Evolutionary conservation across 2,329 filamentous ascomycete species (phyloP).

Genomic region (Penicillium rolfsii): DNA sequence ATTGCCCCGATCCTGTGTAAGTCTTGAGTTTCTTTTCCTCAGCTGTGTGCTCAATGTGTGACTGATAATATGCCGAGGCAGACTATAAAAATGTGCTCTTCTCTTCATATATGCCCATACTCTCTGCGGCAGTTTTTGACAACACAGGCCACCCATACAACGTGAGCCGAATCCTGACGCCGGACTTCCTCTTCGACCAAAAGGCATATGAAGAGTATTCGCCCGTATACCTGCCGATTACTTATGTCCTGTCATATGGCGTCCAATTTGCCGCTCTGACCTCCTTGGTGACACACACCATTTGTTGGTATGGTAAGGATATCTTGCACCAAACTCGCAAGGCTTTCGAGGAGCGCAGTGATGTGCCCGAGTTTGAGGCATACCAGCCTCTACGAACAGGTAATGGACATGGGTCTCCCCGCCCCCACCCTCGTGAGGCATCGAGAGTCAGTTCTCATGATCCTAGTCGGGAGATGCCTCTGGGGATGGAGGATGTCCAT

Average conservation of each 20-base stretch:
- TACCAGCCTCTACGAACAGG: constrained; percentile 57
- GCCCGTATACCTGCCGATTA: constrained; percentile 81
- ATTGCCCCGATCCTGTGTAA: constrained; percentile 72
- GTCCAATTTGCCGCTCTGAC: constrained; percentile 83
- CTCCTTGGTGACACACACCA: constrained; percentile 77
- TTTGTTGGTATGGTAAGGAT: constrained; percentile 82
- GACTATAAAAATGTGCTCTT: constrained; percentile 78
- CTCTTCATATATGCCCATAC: constrained; percentile 82
- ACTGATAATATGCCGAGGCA: constrained; percentile 29
- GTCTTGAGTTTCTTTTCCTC: constrained; percentile 16
- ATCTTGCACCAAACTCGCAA: constrained; percentile 76
- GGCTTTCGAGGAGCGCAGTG: constrained; percentile 65
- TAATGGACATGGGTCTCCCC: constrained; percentile 1
- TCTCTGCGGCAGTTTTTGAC: constrained; percentile 83
- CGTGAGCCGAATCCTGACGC: constrained; percentile 76
- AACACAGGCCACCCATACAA: constrained; percentile 80
- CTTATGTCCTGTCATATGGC: constrained; percentile 83
- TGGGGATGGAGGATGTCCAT: constrained; percentile 78
- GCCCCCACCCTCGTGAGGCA: constrained; percentile 16
- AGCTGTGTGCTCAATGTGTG: neutral
- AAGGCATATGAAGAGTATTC: constrained; percentile 80
- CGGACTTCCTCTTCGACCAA: constrained; percentile 76
- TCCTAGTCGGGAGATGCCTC: constrained; percentile 44
- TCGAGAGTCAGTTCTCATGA: constrained; percentile 31
- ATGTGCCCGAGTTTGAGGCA: constrained; percentile 50